Percentiles rank a stretch among this genome's conserved stretches.
These are phyloP conservation scores for Miamiensis avidus DNA, from an alignment of 169 alveolate genomes.

Conservation along the genomic window DNA sequence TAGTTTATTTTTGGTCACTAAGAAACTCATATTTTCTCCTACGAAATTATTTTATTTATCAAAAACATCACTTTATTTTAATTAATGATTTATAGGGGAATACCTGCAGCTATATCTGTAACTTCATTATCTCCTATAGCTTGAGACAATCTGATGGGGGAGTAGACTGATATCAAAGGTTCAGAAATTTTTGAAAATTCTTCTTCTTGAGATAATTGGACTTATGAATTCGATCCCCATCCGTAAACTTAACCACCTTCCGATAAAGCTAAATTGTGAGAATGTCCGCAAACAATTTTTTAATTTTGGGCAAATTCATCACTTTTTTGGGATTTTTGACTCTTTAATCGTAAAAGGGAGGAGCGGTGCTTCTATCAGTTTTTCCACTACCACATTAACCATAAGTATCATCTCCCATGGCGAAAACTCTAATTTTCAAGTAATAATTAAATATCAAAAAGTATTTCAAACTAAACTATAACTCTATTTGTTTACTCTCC, in stretches of 20 bases:
- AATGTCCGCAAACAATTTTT: slow-evolving; percentile 57
- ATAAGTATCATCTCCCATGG: slow-evolving; percentile 83
- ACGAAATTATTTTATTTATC: too few species aligned
- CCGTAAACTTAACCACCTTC: slow-evolving; percentile 62
- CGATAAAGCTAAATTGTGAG: slow-evolving; percentile 62
- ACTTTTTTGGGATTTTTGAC: slow-evolving; percentile 60
- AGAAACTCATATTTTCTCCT: slow-evolving; percentile 51
- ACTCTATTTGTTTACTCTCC: slow-evolving; percentile 34
- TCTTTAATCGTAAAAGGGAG: slow-evolving; percentile 65
- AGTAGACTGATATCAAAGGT: slow-evolving; percentile 55
- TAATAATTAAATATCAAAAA: too few species aligned
- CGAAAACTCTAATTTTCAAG: slow-evolving; percentile 20
- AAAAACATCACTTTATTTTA: too few species aligned
- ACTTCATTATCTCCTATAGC: slow-evolving; percentile 44
- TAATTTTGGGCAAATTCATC: slow-evolving; percentile 43
- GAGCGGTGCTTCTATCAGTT: slow-evolving; percentile 48
- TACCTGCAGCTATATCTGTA: slow-evolving; percentile 65
- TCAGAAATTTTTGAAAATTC: slow-evolving; percentile 53
- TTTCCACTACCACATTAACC: slow-evolving; percentile 73
- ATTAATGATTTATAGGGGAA: too few species aligned
- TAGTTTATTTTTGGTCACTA: slow-evolving; percentile 44
- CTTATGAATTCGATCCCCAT: slow-evolving; percentile 71
- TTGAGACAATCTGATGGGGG: slow-evolving; percentile 27
- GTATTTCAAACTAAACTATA: too few species aligned
- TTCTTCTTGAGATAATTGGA: slow-evolving; percentile 59